Conservation (phyloP, 2,329 filamentous ascomycete genomes). For the Apiospora sp. region DNA sequence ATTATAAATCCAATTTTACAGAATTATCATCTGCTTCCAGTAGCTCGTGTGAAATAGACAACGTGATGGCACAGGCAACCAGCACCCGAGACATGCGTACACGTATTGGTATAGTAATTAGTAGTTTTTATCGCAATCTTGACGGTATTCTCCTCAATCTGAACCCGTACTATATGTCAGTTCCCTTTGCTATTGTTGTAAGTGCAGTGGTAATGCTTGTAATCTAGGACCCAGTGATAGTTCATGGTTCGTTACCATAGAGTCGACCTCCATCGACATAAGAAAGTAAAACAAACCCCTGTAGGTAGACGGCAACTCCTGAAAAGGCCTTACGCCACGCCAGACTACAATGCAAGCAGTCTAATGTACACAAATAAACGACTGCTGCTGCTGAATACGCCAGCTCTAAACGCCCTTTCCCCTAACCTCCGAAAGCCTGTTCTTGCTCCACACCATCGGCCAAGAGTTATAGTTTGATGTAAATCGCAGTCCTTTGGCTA, state of each 20-base stretch:
- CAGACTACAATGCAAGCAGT: background rate
- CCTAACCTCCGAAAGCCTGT: background rate
- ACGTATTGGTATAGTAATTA: background rate
- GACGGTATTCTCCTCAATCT: background rate
- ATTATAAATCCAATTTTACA: background rate
- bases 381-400: background rate
- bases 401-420: constrained; percentile 1
- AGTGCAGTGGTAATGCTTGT: background rate
- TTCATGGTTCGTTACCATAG: background rate
- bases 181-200: background rate
- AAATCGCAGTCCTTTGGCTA: constrained; percentile 37
- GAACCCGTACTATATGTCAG: background rate
- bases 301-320: background rate
- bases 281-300: background rate
- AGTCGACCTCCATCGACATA: background rate
- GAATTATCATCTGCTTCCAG: background rate
- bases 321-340: constrained; percentile 2
- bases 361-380: background rate
- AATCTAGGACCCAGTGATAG: background rate
- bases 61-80: no score
- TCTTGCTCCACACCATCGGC: background rate
- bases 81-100: background rate
- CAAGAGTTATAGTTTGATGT: background rate
- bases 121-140: background rate
- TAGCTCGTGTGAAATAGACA: no score